Evolutionary conservation across 2,329 filamentous ascomycete genomes (phyloP).

Genomic region (Diaporthe vaccinii): DNA sequence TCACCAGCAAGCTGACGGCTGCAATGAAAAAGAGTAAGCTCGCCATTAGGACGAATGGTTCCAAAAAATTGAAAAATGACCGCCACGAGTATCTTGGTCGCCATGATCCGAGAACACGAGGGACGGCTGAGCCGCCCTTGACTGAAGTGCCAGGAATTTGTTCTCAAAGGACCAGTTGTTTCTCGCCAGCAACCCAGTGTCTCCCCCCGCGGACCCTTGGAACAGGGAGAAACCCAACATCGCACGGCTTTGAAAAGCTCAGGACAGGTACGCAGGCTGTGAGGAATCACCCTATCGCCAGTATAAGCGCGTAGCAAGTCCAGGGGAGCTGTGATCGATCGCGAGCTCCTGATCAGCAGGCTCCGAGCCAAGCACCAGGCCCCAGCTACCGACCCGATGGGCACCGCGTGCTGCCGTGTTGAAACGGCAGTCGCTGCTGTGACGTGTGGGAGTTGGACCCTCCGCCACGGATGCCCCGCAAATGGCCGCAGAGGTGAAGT

Average conservation of each 20-base stretch:
- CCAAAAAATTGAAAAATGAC: constrained; percentile 24
- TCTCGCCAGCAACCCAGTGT: constrained; percentile 27
- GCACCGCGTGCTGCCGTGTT: constrained; percentile 31
- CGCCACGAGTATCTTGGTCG: constrained; percentile 12
- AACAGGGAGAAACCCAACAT: constrained; percentile 31
- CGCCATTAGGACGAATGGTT: constrained; percentile 11
- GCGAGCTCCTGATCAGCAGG: constrained; percentile 21
- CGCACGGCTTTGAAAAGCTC: constrained; percentile 34
- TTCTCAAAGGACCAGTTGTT: constrained; percentile 28
- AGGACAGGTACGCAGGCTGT: constrained; percentile 15
- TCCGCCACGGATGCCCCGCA: constrained; percentile 33
- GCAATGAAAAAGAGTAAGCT: constrained; percentile 16
- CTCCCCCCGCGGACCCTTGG: constrained; percentile 23
- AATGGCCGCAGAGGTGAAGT: constrained; percentile 23
- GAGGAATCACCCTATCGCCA: constrained; percentile 27
- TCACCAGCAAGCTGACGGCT: constrained; percentile 22
- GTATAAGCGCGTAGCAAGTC: constrained; percentile 11
- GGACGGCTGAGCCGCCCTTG: not conserved
- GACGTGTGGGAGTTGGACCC: constrained; percentile 33
- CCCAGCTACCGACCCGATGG: constrained; percentile 36
- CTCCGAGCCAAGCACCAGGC: constrained; percentile 33
- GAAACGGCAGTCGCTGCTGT: constrained; percentile 33
- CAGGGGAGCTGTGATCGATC: constrained; percentile 15
- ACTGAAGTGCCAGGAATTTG: not conserved
- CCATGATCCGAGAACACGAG: constrained; percentile 2